Base-by-base conservation (phyloP, 768 basidiomycete species). In the Favolaschia claudopus region DNA sequence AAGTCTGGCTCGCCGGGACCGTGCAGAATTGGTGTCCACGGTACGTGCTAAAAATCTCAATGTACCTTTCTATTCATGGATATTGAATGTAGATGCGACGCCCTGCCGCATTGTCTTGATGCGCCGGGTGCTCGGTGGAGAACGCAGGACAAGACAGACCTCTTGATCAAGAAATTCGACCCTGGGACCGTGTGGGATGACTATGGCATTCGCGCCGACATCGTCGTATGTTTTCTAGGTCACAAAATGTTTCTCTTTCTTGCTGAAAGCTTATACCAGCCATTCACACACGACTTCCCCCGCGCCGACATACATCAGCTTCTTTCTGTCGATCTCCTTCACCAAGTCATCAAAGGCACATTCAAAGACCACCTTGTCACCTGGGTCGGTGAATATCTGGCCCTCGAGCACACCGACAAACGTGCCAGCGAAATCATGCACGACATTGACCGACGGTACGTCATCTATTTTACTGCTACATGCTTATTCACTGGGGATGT, bases 301-400 rank as follows among this genome's bases (percentile, higher is more conserved):
- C 50, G 58, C 7, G 45, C 58, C 2, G 58, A 59, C 22, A 59
- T 59, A 7, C 36, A 59, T 37, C 29, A 59, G 33, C 50, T 59
- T 19, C 14, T 59, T 0, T 44, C 50, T 2, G n/a, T 28, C 37
- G 55, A 56, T 28, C 55, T 56, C 27, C 45, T 56, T 10, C 55
- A 73, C 55, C 68, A 70, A 46, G 27, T 72, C 27, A 70, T 73
- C 56, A 58, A 58, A 33, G 56, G 56, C 2, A 45, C 48, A 3
- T 58, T 58, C 49, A 58, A 58, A 32, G 57, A 72, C 28, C 72
- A 72, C 31, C 45, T 74, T 5, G 72, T 71, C 19, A 14, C 43
- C 7, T 74, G 71, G 70, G 66, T 73, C 1, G 45, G 55, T 4
- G 50, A 65, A 4, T 74, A 73, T 36, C 58, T 74, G 15, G 12